Evolutionary conservation across 2,329 filamentous ascomycete genomes (phyloP), one percentile per base, ranked within the genome.

Genomic region (Thelonectria olida): DNA sequence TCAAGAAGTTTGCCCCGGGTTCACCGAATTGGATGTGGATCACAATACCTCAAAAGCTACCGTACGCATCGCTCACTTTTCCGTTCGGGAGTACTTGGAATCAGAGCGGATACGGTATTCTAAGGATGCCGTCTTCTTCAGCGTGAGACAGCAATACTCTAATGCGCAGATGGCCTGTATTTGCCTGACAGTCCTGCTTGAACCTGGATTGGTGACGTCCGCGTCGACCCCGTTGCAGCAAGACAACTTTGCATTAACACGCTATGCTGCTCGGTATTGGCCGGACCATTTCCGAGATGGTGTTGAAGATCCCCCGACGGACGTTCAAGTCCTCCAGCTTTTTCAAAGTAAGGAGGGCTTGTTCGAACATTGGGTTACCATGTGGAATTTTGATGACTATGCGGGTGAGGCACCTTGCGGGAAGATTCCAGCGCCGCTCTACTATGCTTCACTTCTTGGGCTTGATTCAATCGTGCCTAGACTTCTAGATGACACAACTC

Each of bases 11-110:
- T 66, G 62, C 12, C 58, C 61, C 4, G 62, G 56, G 17, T 44
- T 62, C 12, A 48, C 45, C 8, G 47, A 56, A 23, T 6, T 62
- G 7, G 39, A 54, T 28, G 31, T 49, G 13, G 25, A 54, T 22
- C 38, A 25, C n/a, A n/a, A 25, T n/a, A 17, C 4, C 8, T 13
- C 10, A 13, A 12, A 3, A 12, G 36, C 13, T 5, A 54, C 27
- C 0, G 28, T 62, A n/a, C 54, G 52, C 8, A 47, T 64, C 17
- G 50, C 61, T 4, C 58, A 64, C 13, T 62, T 60, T 31, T 66
- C 64, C 9, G 52, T 64, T 19, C 45, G 53, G 25, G 61, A 66
- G 36, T 64, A 62, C 20, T 41, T 66, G 12, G 58, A 60, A 25
- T 66, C 64, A 3, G 27, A 47, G 7, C 34, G 54, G 15, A 62